Evolutionary conservation across 2,329 filamentous ascomycete species (phyloP), one percentile per base, ranked within the genome.

Genomic region (Dendrostoma leiphaemia): DNA sequence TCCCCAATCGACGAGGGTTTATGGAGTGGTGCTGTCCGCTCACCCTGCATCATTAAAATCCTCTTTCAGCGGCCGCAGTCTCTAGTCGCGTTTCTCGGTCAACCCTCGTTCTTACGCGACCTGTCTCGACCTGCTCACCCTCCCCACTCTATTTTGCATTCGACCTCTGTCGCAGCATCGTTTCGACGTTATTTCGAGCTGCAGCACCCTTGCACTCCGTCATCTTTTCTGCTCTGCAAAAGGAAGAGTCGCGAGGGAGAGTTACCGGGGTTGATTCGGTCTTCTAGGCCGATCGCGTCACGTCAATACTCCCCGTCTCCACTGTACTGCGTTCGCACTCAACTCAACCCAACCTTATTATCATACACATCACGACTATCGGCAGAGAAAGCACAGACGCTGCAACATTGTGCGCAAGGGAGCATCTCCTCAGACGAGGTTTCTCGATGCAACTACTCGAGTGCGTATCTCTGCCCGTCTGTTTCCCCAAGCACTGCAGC

Each of bases 381-480:
- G 41, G 10, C 43, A 34, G n/a, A n/a, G n/a, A 15, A 23, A 19
- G 19, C 28, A 32, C 12, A 15, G 43, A 45, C 40, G 15, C n/a
- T 31, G 10, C 19, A 46, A 17, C 15, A 5, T 17, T 12, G 6
- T 43, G 37, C 8, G 17, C 28, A 5, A 17, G 8, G 7, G 6
- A 19, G 21, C 8, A 10, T 48, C 32, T 15, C 15, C 9, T 8
- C 29, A 23, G 35, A 32, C 29, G 43, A 47, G 32, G 19, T 45
- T 32, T 15, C 23, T 37, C 51, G 32, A 57, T 57, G 54, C 51
- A 54, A 47, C 32, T 54, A 28, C 32, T 57, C 32, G 46, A 35
- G 54, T 57, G 53, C 21, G 54, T 54, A 17, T 40, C 3, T 5
- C 5, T 19, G 13, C 21, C 38, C 26, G 23, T 41, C 6, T 9